phyloP scores from a whole-genome alignment of 2,329 filamentous ascomycete species.

The Fusarium domesticum region DNA sequence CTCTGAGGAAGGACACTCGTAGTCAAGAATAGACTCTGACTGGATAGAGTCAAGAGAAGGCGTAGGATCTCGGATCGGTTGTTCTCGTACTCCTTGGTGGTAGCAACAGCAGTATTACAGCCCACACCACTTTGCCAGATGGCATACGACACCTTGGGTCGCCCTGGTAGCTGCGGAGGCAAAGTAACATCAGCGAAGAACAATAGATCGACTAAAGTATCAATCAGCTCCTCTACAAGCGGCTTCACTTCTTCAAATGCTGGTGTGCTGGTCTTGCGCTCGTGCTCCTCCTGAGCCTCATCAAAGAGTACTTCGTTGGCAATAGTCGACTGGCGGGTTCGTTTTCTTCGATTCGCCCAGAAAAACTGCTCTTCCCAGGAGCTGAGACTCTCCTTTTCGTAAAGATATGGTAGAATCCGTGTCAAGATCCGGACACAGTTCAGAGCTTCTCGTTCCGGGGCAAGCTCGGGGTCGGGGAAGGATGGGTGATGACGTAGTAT shows the following conservation, averaged over 20 bases:
- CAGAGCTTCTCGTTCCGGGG: slow-evolving; percentile 81
- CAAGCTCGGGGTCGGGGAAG: slow-evolving; percentile 82
- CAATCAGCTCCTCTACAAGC: slow-evolving; percentile 86
- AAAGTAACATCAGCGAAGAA: slow-evolving; percentile 92
- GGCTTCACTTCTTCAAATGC: slow-evolving; percentile 82
- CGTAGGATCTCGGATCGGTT: slow-evolving; percentile 89
- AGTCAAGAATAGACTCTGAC: slow-evolving; percentile 91
- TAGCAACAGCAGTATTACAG: slow-evolving; percentile 83
- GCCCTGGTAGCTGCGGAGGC: slow-evolving; percentile 66
- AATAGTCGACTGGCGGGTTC: slow-evolving; percentile 63
- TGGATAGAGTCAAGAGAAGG: slow-evolving; percentile 78
- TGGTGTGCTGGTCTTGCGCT: slow-evolving; percentile 46
- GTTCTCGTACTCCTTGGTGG: slow-evolving; percentile 88
- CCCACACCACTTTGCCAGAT: slow-evolving; percentile 99
- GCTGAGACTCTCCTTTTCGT: slow-evolving; percentile 80
- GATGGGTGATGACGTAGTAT: slow-evolving; percentile 83
- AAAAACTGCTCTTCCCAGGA: slow-evolving; percentile 93
- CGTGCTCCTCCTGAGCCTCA: slow-evolving; percentile 56
- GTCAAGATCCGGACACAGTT: slow-evolving; percentile 94
- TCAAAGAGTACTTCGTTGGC: slow-evolving; percentile 81
- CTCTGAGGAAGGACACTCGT: slow-evolving; percentile 74
- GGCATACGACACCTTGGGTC: slow-evolving; percentile 80
- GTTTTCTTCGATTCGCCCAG: slow-evolving; percentile 73
- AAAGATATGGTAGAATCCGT: slow-evolving; percentile 83
- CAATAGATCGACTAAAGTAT: slow-evolving; percentile 81